Percentiles rank a stretch among this genome's conserved stretches.
phyloP scores from a whole-genome alignment of 2,329 filamentous ascomycete genomes.

The Xylaria digitata region DNA sequence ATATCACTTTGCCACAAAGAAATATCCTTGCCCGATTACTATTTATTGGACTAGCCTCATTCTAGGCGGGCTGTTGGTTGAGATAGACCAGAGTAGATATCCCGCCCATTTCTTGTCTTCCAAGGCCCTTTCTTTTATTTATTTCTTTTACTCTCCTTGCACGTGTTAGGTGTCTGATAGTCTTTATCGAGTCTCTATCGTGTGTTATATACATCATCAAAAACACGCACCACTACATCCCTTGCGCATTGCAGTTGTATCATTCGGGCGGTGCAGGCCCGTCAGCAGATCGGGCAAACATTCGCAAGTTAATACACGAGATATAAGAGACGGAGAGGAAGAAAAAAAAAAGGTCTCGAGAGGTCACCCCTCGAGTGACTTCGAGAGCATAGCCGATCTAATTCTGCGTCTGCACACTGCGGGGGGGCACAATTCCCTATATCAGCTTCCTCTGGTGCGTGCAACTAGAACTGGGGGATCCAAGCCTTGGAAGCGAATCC shows the following conservation, averaged over 20 bases:
- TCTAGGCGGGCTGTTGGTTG: slow-evolving; percentile 9
- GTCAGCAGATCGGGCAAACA: slow-evolving; percentile 29
- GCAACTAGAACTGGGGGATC: slow-evolving; percentile 27
- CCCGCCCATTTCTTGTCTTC: neutral
- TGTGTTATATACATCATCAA: slow-evolving; percentile 5
- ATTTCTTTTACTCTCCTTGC: slow-evolving; percentile 3
- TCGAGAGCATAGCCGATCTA: slow-evolving; percentile 29
- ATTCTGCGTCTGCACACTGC: slow-evolving; percentile 32
- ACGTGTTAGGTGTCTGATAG: slow-evolving; percentile 20
- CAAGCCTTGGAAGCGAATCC: slow-evolving; percentile 41
- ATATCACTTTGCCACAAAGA: slow-evolving; percentile 20
- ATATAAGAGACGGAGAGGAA: slow-evolving; percentile 18
- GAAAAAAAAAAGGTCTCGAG: slow-evolving; percentile 14
- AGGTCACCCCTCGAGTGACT: slow-evolving; percentile 27
- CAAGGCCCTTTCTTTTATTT: slow-evolving; percentile 14
- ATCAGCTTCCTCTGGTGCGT: slow-evolving; percentile 37
- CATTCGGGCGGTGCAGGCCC: slow-evolving; percentile 29
- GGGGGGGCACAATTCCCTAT: slow-evolving; percentile 38
- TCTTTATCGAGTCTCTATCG: slow-evolving; percentile 13
- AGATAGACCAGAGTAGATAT: slow-evolving; percentile 3
- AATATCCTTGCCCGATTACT: slow-evolving; percentile 6
- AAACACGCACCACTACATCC: slow-evolving; percentile 11
- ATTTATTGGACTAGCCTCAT: slow-evolving; percentile 22
- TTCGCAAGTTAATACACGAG: slow-evolving; percentile 20
- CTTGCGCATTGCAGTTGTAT: slow-evolving; percentile 11